Base-by-base conservation (phyloP, 202 grass and related monocot genomes). In the Musa balbisiana region DNA sequence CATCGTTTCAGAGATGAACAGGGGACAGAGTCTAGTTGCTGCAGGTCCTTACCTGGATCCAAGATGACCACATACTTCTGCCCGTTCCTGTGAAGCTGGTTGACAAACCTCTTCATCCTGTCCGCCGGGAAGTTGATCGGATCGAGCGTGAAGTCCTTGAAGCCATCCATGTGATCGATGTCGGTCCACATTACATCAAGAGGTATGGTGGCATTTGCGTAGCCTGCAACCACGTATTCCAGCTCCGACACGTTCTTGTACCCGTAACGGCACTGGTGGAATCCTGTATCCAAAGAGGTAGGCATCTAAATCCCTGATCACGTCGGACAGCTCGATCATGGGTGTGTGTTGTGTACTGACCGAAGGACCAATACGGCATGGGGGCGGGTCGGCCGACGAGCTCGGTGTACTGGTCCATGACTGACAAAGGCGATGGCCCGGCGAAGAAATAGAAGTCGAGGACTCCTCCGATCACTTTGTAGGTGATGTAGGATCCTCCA, bases 151-250 rank as follows among this genome's bases (percentile, higher is more conserved):
- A 93, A 97, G 81, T 97, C 93, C 76, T 91, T 92, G 84, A 22
- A 93, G 14, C 56, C 77, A 68, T 97, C 93, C 93, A 97, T 97
- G 88, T 97, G 84, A 81, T 97, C 93, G 16, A 97, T 97, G 84
- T 97, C 90, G 3, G 88, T 93, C 93, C 93, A 97, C 90, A 97
- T 97, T 11, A 92, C 93, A 51, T 97, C 93, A 11, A 97, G 58
- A 8, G 93, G 93, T 26, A 97, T 93, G 79, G 71, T 77, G 66
- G 90, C 93, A 55, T 82, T 77, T 50, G 90, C 88, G 55, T 97
- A 97, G 23, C 86, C 80, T 33, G 84, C 84, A 0, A 97, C 90
- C 8, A 97, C 93, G 10, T 78, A 79, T 54, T 93, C 86, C 6
- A 97, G 49, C 76, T 89, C 90, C 3, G 79, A 59, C 25, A 93